phyloP scores from a whole-genome alignment of 169 alveolate species.

The Babesia ovis region DNA sequence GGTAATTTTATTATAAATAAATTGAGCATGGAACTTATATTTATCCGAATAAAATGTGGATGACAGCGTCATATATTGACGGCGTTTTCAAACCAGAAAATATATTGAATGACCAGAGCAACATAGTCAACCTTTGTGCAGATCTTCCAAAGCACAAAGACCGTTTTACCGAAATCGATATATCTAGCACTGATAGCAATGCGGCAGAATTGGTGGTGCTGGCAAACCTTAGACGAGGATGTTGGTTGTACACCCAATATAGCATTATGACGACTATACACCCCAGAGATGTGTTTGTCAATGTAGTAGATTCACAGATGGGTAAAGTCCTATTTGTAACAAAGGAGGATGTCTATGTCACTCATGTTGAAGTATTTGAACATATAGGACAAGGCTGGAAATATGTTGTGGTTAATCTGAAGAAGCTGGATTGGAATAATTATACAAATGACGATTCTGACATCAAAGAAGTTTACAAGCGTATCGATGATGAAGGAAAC shows the following conservation, averaged over 20 bases:
- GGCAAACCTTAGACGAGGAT: slow-evolving; percentile 6
- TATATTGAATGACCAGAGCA: not conserved
- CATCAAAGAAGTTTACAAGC: not conserved
- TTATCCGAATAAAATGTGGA: not conserved
- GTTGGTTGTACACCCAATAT: slow-evolving; percentile 14
- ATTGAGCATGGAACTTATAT: not conserved
- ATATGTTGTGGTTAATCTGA: slow-evolving; percentile 1
- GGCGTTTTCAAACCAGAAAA: not conserved
- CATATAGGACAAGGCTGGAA: slow-evolving; percentile 9
- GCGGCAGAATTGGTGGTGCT: not conserved
- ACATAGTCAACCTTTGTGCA: not conserved
- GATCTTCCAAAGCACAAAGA: not conserved
- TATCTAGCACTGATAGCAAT: not conserved
- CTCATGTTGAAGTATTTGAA: slow-evolving; percentile 10
- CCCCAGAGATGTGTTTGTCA: not conserved
- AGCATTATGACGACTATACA: not conserved
- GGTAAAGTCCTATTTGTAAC: not conserved
- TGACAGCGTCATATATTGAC: not conserved
- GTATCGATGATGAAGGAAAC: not conserved
- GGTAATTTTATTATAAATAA: not conserved
- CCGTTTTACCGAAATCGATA: not conserved
- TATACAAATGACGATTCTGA: not conserved
- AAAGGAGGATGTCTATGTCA: not conserved
- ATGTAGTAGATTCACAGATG: not conserved
- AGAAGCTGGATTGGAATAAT: no score